Evolutionary conservation across 306 rosid species (phyloP), one percentile per base, ranked within the genome.

Genomic region (Vigna radiata): DNA sequence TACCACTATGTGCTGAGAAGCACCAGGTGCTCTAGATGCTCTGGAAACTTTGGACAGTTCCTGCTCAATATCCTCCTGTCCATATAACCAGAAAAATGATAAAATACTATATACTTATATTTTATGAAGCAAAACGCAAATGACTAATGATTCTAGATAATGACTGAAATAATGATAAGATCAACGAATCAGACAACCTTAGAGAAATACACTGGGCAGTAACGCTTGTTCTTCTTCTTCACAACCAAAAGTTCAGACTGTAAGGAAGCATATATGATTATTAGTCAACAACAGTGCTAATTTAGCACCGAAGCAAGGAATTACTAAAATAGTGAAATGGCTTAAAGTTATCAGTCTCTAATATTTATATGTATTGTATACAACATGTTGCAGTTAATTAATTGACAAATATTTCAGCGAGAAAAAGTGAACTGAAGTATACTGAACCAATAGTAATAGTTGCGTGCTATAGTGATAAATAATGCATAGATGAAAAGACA

Each of bases 181-280:
- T 58, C 73, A 43, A 79, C 31, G 64, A 56, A 48, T 64, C 19
- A 71, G 86, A 86, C 93, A 80, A 92, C 97, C 98, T 88, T 95
- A 16, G 91, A 82, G 86, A 95, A 95, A 78, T 92, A 95, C 46
- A 92, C 82, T 63, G 98, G 98, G 82, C 96, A 95, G 79, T 90
- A 95, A 74, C 98, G 97, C 87, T 85, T 95, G 81, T 89, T 92
- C 85, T 86, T 92, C 90, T 85, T 95, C 87, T 90, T 95, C 85
- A 89, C 87, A 82, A 92, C 90, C 88, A 95, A 85, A 80, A 92
- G 96, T 77, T 95, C 96, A 0, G 99, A 94, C 97, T 94, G 98
- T 23, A 85, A 77, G 72, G 70, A 85, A 75, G 72, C 72, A 73
- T 15, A 82, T 1, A 47, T 44, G 43, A 65, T 66, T 62, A 75